Percentiles rank a stretch among this genome's conserved stretches.
These are phyloP conservation scores for Aphanomyces cochlioides DNA, from an alignment of 352 stramenopile genomes.

Conservation along the genomic window DNA sequence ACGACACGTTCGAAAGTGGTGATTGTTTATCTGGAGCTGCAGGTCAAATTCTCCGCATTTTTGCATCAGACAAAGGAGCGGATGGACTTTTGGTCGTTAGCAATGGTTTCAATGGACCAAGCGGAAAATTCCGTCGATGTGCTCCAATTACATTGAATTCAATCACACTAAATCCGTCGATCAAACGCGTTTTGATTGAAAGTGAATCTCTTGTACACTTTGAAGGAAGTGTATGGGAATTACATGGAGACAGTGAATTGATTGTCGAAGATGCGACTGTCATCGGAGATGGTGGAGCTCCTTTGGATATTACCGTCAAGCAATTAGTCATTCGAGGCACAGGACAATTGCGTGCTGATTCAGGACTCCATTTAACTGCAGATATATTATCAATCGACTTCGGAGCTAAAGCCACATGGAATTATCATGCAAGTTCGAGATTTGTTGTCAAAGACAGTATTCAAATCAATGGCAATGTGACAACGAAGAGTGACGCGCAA, in stretches of 20 bases:
- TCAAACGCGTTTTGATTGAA: conserved; percentile 17
- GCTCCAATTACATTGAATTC: neutral
- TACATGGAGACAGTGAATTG: conserved; percentile 16
- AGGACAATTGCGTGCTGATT: neutral
- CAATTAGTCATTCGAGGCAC: conserved; percentile 18
- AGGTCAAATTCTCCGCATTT: conserved; percentile 19
- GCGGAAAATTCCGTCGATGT: neutral
- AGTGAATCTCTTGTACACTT: conserved; percentile 22
- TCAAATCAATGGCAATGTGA: conserved; percentile 26
- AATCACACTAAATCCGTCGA: conserved; percentile 1
- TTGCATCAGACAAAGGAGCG: conserved; percentile 8
- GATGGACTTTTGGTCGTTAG: conserved; percentile 14
- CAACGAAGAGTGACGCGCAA: neutral
- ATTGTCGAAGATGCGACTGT: conserved; percentile 24
- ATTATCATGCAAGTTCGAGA: neutral
- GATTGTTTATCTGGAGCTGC: conserved; percentile 18
- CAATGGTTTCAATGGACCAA: conserved; percentile 18
- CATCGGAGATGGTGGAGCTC: neutral
- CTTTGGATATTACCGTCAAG: conserved; percentile 9
- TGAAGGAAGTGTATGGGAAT: conserved; percentile 13
- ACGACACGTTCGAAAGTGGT: neutral
- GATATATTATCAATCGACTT: conserved; percentile 26
- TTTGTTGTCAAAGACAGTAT: conserved; percentile 1
- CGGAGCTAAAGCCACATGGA: neutral
- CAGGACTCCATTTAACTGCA: conserved; percentile 1